A percentile compares a stretch with the other conserved stretches of the same genome.
phyloP scores from a whole-genome alignment of 257 asterid species.

The Penstemon newberryi region DNA sequence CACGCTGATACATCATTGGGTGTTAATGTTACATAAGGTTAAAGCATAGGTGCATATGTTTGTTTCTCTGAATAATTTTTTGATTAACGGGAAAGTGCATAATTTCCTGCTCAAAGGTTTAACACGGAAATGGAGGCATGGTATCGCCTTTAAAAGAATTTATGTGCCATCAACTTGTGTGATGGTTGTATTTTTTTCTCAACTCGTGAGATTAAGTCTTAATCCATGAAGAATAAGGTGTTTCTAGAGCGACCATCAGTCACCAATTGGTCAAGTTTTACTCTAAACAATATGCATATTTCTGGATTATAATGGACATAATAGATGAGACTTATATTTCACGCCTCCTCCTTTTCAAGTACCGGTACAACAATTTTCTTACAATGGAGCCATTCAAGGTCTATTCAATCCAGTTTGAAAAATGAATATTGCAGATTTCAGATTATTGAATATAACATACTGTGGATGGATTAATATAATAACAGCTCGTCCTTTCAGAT shows the following conservation, averaged over 20 bases:
- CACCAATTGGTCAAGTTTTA: constrained; percentile 3
- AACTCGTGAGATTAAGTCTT: constrained; percentile 10
- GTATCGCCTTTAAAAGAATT: neutral
- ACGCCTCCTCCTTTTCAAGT: neutral
- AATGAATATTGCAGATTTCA: constrained; percentile 23
- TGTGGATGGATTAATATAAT: constrained; percentile 9
- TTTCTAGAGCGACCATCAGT: constrained; percentile 14
- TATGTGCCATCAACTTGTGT: constrained; percentile 9
- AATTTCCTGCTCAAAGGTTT: neutral
- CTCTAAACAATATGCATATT: neutral
- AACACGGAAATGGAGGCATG: constrained; percentile 4
- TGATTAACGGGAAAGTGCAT: neutral
- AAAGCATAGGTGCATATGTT: constrained; percentile 4
- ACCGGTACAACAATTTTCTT: neutral
- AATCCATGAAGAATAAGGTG: constrained; percentile 12
- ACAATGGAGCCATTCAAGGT: neutral
- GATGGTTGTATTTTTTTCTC: constrained; percentile 6
- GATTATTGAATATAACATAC: constrained; percentile 24
- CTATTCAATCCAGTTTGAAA: constrained; percentile 1
- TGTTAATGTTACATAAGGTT: neutral
- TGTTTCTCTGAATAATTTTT: constrained; percentile 10
- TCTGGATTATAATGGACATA: neutral
- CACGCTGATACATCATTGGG: neutral
- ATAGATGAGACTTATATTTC: neutral
- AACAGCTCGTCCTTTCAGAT: constrained; percentile 45